These are phyloP conservation scores for Pseudogymnoascus sp. DNA, from an alignment of 2,329 filamentous ascomycete species.

Conservation along the genomic window DNA sequence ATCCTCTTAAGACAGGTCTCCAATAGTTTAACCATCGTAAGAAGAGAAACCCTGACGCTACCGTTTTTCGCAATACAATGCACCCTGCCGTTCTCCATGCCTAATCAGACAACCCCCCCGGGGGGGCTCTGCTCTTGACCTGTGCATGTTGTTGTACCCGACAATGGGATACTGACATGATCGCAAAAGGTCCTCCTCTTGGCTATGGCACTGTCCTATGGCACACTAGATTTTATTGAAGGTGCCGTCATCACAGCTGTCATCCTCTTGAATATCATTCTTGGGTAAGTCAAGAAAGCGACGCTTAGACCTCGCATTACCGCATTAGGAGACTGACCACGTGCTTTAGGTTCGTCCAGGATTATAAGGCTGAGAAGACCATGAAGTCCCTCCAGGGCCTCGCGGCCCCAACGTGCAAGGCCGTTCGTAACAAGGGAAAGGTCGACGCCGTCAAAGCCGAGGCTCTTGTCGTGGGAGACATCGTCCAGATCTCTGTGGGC, in stretches of 20 bases:
- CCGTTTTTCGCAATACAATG: constrained; percentile 3
- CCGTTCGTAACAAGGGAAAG: constrained; percentile 45
- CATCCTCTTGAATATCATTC: constrained; percentile 58
- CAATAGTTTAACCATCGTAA: constrained; percentile 64
- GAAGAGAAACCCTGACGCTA: constrained; percentile 15
- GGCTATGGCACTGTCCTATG: constrained; percentile 63
- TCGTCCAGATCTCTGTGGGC: constrained; percentile 54
- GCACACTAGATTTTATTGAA: constrained; percentile 57
- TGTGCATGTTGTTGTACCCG: neutral
- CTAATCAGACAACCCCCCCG: neutral
- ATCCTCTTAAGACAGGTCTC: constrained; percentile 70
- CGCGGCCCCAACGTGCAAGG: constrained; percentile 46
- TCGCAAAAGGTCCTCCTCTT: constrained; percentile 57
- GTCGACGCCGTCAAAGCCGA: constrained; percentile 46
- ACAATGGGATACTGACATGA: constrained; percentile 1
- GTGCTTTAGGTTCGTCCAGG: constrained; percentile 44
- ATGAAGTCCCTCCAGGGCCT: constrained; percentile 43
- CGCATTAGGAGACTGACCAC: constrained; percentile 16
- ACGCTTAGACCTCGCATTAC: constrained; percentile 11
- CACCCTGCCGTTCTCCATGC: neutral
- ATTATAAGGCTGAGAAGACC: constrained; percentile 53
- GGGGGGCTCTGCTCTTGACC: neutral
- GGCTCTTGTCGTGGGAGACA: constrained; percentile 56
- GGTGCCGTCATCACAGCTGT: constrained; percentile 55
- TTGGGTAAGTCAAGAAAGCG: constrained; percentile 40